phyloP scores from a whole-genome alignment of 495 filamentous ascomycete species.

The Neurospora sp. region DNA sequence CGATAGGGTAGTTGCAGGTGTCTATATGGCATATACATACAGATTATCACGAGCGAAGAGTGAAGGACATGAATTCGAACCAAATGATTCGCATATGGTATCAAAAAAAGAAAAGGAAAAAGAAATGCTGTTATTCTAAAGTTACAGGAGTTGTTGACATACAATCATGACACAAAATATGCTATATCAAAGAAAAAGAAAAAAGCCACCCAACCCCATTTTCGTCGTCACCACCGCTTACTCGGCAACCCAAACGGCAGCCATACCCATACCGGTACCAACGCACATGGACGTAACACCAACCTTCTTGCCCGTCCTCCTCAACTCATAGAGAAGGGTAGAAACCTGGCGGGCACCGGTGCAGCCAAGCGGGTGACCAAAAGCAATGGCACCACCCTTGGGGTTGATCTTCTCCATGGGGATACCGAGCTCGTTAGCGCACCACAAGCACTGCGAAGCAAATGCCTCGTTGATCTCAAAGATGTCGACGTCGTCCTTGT shows the following conservation, averaged over 20 bases:
- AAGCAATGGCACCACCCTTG: conserved; percentile 97
- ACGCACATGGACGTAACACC: conserved; percentile 96
- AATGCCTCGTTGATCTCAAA: conserved; percentile 99
- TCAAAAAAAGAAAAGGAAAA: background rate
- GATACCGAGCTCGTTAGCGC: conserved; percentile 76
- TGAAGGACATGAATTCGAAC: background rate
- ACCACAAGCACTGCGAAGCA: conserved; percentile 90
- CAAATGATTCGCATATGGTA: background rate
- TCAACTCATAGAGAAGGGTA: conserved; percentile 81
- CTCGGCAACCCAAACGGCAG: conserved; percentile 77
- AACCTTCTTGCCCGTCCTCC: conserved; percentile 67
- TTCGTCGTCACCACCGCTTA: conserved; percentile 2
- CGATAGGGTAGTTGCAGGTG: background rate
- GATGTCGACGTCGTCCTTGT: conserved; percentile 87
- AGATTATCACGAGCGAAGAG: background rate
- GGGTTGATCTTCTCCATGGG: conserved; percentile 83
- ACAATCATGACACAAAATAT: background rate
- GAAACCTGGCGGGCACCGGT: conserved; percentile 90
- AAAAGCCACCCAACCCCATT: background rate
- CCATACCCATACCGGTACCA: conserved; percentile 67
- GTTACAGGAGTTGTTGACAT: background rate
- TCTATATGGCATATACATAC: background rate
- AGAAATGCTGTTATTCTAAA: background rate
- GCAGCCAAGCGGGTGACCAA: conserved; percentile 91
- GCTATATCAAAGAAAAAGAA: background rate